Conservation (phyloP, 208 protist species). For the Leptomonas pyrrhocoris region DNA sequence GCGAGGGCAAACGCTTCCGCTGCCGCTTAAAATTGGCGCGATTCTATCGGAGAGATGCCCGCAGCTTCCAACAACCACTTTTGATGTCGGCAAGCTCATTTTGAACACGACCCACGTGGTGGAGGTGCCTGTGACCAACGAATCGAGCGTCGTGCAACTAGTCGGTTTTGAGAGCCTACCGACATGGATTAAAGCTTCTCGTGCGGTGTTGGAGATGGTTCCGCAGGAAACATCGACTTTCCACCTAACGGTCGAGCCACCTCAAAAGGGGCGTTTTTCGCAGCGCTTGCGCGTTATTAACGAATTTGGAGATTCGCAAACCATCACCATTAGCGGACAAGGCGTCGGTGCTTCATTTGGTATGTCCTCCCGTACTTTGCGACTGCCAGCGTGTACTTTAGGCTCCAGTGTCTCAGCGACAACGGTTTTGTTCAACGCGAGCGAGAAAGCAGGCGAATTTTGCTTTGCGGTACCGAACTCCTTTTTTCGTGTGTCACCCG, state of each 20-base stretch:
- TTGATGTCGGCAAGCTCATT: constrained; percentile 16
- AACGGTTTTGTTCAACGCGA: constrained; percentile 37
- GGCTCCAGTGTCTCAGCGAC: constrained; percentile 30
- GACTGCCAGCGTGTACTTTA: constrained; percentile 34
- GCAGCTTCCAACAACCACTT: constrained; percentile 5
- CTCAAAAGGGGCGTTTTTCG: constrained; percentile 34
- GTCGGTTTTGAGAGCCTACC: constrained; percentile 33
- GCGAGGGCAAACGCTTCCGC: constrained; percentile 27
- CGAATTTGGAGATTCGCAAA: constrained; percentile 35
- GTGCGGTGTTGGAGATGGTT: constrained; percentile 21
- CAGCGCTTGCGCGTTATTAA: constrained; percentile 30
- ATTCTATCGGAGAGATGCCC: constrained; percentile 23
- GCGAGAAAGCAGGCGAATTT: constrained; percentile 25
- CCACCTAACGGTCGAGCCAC: constrained; percentile 25
- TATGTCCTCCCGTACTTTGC: constrained; percentile 30
- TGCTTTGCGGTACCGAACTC: constrained; percentile 14
- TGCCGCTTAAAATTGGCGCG: constrained; percentile 16
- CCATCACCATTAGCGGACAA: constrained; percentile 24
- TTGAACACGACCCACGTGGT: constrained; percentile 20
- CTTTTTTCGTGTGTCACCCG: constrained; percentile 36
- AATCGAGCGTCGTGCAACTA: constrained; percentile 27
- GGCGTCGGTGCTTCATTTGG: constrained; percentile 14
- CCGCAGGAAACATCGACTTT: constrained; percentile 27
- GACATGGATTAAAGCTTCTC: constrained; percentile 19
- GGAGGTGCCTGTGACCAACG: constrained; percentile 31